Percentiles rank a stretch among this genome's conserved stretches.
Evolutionary conservation across 805 yeast genomes (phyloP).

Genomic region (Ogataea saltuana): DNA sequence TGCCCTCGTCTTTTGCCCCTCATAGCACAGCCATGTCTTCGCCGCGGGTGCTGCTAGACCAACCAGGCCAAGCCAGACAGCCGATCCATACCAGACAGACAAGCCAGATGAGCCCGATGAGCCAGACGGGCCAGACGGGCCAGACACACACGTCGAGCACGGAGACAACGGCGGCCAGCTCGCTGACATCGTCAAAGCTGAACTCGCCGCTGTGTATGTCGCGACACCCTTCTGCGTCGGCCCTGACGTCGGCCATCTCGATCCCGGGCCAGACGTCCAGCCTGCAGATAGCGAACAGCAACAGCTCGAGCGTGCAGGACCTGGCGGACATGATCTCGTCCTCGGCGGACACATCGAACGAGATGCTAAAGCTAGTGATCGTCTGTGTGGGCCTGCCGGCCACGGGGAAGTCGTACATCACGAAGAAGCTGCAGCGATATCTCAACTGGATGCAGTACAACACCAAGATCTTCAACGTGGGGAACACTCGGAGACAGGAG

Average conservation of each 20-base stretch:
- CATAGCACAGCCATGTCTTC: constrained; percentile 1
- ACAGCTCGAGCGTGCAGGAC: constrained; percentile 11
- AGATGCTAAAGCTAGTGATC: constrained; percentile 53
- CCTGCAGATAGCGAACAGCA: constrained; percentile 17
- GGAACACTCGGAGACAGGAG: constrained; percentile 64
- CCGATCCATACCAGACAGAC: background rate
- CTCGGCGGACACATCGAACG: constrained; percentile 21
- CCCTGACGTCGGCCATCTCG: constrained; percentile 29
- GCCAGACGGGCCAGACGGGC: background rate
- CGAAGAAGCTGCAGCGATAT: constrained; percentile 62
- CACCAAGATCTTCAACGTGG: constrained; percentile 71
- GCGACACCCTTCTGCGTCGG: constrained; percentile 24
- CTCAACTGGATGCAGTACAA: constrained; percentile 61
- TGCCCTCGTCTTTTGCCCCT: no score
- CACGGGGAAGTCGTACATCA: constrained; percentile 71
- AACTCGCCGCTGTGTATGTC: constrained; percentile 27
- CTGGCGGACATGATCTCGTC: constrained; percentile 10
- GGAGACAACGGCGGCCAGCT: constrained; percentile 19
- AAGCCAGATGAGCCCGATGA: background rate
- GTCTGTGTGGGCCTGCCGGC: constrained; percentile 80
- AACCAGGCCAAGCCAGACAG: background rate
- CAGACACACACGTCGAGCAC: constrained; percentile 5
- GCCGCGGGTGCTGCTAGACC: constrained; percentile 4
- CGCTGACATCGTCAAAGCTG: constrained; percentile 26
- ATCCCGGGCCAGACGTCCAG: constrained; percentile 31